A percentile compares a stretch with the other conserved stretches of the same genome.
phyloP scores from a whole-genome alignment of 1,139 yeast genomes.

The Cylindricascospora bacillispora region DNA sequence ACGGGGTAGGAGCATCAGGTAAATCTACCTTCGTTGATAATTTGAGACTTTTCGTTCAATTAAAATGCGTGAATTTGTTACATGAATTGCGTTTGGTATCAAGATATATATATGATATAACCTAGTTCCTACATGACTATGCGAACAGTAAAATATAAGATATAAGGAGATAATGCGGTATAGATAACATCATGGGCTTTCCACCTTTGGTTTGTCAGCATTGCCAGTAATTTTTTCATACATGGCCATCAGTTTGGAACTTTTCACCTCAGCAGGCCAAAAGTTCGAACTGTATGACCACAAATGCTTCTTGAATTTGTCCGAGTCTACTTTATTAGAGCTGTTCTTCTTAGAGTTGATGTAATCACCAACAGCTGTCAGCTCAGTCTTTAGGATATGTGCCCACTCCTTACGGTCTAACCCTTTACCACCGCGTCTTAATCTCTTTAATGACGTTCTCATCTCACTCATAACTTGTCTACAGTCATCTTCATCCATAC shows the following conservation, averaged over 20 bases:
- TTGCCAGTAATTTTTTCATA: slow-evolving; percentile 44
- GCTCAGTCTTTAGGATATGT: slow-evolving; percentile 53
- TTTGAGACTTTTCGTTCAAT: too few relatives aligned
- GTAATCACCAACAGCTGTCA: slow-evolving; percentile 62
- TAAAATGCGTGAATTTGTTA: too few relatives aligned
- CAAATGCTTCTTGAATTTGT: slow-evolving; percentile 41
- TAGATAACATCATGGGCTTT: too few relatives aligned
- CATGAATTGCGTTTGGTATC: too few relatives aligned
- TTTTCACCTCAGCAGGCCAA: slow-evolving; percentile 91
- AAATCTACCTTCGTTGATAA: too few relatives aligned
- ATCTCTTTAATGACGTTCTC: slow-evolving; percentile 54
- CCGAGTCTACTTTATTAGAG: slow-evolving; percentile 8
- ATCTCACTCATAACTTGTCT: slow-evolving; percentile 59
- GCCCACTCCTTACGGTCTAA: slow-evolving; percentile 83
- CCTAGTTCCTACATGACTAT: too few relatives aligned
- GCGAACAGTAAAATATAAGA: too few relatives aligned
- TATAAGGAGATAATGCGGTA: too few relatives aligned
- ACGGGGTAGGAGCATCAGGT: too few relatives aligned
- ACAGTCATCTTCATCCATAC: slow-evolving; percentile 71
- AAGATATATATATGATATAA: too few relatives aligned
- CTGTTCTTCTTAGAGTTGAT: slow-evolving; percentile 16
- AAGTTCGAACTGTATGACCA: slow-evolving; percentile 87
- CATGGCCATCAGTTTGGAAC: slow-evolving; percentile 72
- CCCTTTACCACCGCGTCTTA: slow-evolving; percentile 73
- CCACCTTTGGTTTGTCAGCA: too few relatives aligned